Evolutionary conservation across 2,329 filamentous ascomycete genomes (phyloP).

Genomic region (Monosporascus sp.): DNA sequence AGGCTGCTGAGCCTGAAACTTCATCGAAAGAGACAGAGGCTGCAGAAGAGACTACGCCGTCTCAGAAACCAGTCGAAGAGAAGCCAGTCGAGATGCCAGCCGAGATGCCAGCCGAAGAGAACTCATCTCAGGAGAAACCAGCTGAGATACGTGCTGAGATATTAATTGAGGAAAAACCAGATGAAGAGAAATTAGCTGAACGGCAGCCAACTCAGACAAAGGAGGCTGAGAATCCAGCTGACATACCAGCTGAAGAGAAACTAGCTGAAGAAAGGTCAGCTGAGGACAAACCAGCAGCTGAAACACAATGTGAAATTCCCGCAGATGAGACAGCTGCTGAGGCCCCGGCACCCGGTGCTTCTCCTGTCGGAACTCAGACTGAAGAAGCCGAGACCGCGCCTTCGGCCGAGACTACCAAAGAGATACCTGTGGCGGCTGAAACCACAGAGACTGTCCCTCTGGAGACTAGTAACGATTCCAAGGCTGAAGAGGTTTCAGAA

Average conservation of each 20-base stretch:
- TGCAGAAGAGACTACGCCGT: neutral
- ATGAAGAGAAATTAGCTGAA: neutral
- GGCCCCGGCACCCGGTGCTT: neutral
- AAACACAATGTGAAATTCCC: neutral
- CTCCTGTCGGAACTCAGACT: neutral
- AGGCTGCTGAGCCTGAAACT: neutral
- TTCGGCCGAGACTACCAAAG: neutral
- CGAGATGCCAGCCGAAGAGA: neutral
- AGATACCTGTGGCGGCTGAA: neutral
- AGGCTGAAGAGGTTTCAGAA: neutral
- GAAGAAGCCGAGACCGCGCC: neutral
- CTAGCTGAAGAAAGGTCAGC: neutral
- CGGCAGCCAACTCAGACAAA: neutral
- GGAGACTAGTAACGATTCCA: neutral
- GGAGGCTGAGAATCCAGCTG: neutral
- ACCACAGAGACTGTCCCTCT: neutral
- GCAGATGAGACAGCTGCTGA: neutral
- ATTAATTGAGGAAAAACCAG: neutral
- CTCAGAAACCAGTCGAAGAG: neutral
- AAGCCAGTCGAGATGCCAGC: neutral
- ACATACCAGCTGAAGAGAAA: neutral
- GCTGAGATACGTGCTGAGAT: neutral
- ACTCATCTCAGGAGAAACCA: neutral
- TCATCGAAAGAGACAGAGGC: neutral
- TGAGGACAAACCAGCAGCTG: neutral